phyloP scores from a whole-genome alignment of 768 basidiomycete genomes.

The Cystobasidium onofrii region DNA sequence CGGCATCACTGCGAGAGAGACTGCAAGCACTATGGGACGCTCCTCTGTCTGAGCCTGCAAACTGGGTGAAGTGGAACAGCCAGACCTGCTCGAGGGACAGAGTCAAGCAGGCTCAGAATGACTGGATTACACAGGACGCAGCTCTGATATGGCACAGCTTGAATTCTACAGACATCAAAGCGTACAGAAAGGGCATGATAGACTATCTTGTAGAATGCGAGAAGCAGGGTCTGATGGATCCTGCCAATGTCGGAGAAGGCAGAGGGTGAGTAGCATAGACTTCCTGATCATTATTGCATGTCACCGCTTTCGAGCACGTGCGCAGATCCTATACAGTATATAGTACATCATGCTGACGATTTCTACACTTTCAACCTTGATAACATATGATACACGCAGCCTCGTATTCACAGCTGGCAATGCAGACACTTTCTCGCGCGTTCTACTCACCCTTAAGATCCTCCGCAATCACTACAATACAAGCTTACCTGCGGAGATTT shows the following conservation, averaged over 20 bases:
- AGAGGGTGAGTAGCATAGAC: constrained; percentile 9
- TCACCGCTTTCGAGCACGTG: background rate
- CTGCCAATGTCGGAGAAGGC: constrained; percentile 18
- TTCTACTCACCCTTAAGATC: constrained; percentile 41
- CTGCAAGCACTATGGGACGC: constrained; percentile 45
- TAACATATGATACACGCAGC: constrained; percentile 41
- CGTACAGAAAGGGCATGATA: constrained; percentile 23
- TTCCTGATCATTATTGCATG: no score
- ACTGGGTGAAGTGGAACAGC: constrained; percentile 45
- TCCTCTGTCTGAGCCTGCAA: constrained; percentile 46
- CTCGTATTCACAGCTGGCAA: constrained; percentile 51
- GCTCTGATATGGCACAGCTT: constrained; percentile 44
- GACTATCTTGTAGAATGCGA: constrained; percentile 5
- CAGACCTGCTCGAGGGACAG: constrained; percentile 35
- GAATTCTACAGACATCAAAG: constrained; percentile 30
- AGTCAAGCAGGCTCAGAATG: constrained; percentile 32
- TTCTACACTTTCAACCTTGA: background rate
- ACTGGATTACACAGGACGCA: constrained; percentile 41
- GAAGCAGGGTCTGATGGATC: constrained; percentile 30
- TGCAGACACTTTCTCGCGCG: constrained; percentile 45
- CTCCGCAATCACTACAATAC: constrained; percentile 39
- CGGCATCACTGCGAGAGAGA: constrained; percentile 45
- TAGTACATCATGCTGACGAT: background rate
- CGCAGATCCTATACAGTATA: constrained; percentile 34
- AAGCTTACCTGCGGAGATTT: constrained; percentile 44